A percentile compares a stretch with the other conserved stretches of the same genome.
Conservation (phyloP, 1,139 yeast genomes). For the Hansenula lynferdii region DNA sequence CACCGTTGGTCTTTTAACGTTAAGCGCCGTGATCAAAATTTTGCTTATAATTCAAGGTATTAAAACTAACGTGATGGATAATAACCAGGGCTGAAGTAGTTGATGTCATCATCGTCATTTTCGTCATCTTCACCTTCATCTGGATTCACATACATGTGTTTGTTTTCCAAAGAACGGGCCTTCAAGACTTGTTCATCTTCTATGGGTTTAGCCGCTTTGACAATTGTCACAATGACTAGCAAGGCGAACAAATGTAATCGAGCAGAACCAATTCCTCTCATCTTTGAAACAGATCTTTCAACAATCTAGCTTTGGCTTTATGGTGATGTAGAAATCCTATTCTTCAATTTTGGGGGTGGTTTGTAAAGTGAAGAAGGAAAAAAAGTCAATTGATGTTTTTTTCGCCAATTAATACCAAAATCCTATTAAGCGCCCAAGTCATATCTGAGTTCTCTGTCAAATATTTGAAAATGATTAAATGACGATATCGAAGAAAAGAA, state of each 20-base stretch:
- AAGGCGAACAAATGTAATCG: neutral
- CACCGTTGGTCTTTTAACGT: neutral
- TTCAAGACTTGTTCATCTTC: conserved; percentile 2
- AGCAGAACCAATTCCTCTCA: neutral
- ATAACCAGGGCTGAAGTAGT: conserved; percentile 18
- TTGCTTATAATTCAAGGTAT: neutral
- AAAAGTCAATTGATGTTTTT: too few species aligned
- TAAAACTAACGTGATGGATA: conserved; percentile 24
- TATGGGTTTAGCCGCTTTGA: neutral
- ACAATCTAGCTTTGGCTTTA: too few species aligned
- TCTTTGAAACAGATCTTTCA: too few species aligned
- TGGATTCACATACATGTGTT: conserved; percentile 19
- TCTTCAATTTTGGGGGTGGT: too few species aligned
- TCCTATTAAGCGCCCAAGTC: too few species aligned
- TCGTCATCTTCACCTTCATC: conserved; percentile 9
- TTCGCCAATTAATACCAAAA: too few species aligned
- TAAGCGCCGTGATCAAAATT: conserved; percentile 2
- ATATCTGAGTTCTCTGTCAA: too few species aligned
- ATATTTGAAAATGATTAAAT: too few species aligned
- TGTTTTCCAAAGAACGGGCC: conserved; percentile 3
- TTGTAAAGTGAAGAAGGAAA: too few species aligned
- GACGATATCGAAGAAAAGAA: too few species aligned
- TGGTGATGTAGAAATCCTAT: too few species aligned
- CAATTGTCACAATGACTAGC: neutral
- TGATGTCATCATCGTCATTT: conserved; percentile 14